These are phyloP conservation scores for Aspergillus carbonarius DNA, from an alignment of 2,329 filamentous ascomycete genomes.

Conservation along the genomic window DNA sequence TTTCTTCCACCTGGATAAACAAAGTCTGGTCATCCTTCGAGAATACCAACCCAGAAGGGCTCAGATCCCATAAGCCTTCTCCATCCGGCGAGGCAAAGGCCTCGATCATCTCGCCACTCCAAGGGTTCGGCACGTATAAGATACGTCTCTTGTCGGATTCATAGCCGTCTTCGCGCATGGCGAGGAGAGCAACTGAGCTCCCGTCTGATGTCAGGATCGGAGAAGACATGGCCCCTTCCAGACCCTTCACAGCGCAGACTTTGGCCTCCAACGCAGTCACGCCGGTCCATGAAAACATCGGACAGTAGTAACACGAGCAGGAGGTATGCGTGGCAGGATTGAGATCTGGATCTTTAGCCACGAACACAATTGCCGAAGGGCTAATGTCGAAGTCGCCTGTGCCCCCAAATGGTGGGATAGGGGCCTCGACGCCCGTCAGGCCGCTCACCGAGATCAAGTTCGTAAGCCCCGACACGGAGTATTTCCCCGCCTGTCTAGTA, in stretches of 20 bases:
- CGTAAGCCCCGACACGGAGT: slow-evolving; percentile 42
- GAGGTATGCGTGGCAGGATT: slow-evolving; percentile 49
- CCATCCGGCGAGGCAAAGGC: slow-evolving; percentile 39
- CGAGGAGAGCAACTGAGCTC: slow-evolving; percentile 43
- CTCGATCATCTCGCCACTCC: slow-evolving; percentile 41
- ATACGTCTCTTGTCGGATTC: slow-evolving; percentile 50
- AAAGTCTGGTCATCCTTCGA: slow-evolving; percentile 43
- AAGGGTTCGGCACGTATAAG: slow-evolving; percentile 43
- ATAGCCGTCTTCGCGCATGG: slow-evolving; percentile 47
- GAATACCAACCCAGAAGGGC: slow-evolving; percentile 43
- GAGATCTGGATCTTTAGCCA: slow-evolving; percentile 47
- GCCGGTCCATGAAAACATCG: slow-evolving; percentile 44
- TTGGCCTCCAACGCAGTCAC: slow-evolving; percentile 31
- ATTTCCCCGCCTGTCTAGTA: slow-evolving; percentile 39
- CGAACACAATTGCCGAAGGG: slow-evolving; percentile 45
- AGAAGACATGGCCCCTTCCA: slow-evolving; percentile 46
- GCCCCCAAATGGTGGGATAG: slow-evolving; percentile 50
- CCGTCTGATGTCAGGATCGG: slow-evolving; percentile 48
- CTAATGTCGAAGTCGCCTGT: slow-evolving; percentile 49
- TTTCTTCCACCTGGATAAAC: slow-evolving; percentile 43
- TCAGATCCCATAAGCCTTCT: slow-evolving; percentile 43
- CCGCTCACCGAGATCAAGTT: slow-evolving; percentile 45
- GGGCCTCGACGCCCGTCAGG: slow-evolving; percentile 44
- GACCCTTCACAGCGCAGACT: slow-evolving; percentile 32
- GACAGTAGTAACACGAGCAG: slow-evolving; percentile 47